phyloP scores from a whole-genome alignment of 148 eudicot genomes.

The Vaccinium myrtillus region DNA sequence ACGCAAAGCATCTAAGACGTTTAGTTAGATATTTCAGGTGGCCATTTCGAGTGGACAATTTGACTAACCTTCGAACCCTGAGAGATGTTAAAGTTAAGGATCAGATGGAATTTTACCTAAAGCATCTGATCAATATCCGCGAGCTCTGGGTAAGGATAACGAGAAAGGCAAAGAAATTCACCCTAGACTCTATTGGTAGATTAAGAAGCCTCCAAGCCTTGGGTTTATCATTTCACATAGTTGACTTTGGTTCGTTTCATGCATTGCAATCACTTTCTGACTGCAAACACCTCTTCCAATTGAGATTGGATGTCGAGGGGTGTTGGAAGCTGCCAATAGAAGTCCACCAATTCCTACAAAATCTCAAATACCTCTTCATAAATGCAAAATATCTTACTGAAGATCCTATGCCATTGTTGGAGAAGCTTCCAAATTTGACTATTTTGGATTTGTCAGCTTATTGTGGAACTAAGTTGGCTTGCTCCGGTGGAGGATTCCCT shows the following conservation, averaged over 20 bases:
- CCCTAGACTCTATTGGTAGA: not conserved
- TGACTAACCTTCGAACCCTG: not conserved
- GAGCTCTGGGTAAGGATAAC: not conserved
- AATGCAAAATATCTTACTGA: not conserved
- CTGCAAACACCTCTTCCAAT: not conserved
- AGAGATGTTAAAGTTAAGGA: not conserved
- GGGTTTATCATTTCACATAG: not conserved
- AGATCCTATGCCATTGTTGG: not conserved
- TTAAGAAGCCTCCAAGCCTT: not conserved
- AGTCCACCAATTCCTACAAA: not conserved
- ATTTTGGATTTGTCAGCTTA: not conserved
- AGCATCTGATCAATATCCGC: not conserved
- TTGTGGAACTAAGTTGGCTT: not conserved
- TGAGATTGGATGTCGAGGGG: not conserved
- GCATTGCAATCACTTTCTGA: not conserved
- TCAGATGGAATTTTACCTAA: not conserved
- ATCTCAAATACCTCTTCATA: not conserved
- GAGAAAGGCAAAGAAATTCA: not conserved
- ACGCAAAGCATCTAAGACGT: not conserved
- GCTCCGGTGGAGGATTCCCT: not conserved
- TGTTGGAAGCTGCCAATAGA: not conserved
- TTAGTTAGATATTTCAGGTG: not conserved
- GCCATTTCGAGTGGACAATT: not conserved
- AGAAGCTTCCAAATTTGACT: not conserved
- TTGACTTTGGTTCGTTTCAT: not conserved